Evolutionary conservation across 2,329 filamentous ascomycete species (phyloP), one percentile per base, ranked within the genome.

Genomic region (Orbilia quercus): DNA sequence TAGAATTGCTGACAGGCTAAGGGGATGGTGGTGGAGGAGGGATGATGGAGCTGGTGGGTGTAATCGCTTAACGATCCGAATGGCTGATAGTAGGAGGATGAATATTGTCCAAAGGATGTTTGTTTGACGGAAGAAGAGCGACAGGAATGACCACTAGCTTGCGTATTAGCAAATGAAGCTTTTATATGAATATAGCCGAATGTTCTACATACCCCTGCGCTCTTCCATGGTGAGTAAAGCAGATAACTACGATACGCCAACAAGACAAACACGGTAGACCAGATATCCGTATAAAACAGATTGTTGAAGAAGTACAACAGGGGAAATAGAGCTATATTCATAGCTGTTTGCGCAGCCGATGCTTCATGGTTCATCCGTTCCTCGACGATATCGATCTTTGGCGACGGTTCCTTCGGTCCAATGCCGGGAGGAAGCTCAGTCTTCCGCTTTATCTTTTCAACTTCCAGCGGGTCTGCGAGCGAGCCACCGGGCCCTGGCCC

Each of bases 21-120:
- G 69, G 5, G 55, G 62, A 54, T 51, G 55, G 18, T 66, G 71
- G 23, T 67, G 60, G 1, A 67, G 42, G 7, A 75, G 48, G 16
- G 51, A 55, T 6, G 70, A 74, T 5, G 62, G 70, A 73, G 4
- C 85, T 88, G 18, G 58, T 28, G 69, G 69, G 22, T 64, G 64
- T 16, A 74, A 64, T 12, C 69, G 64, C 22, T 74, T 74, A 53
- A 69, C 55, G 14, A 74, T 63, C 38, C 70, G 57, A 23, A 71
- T 58, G 7, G 65, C 45, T 12, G 58, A 62, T 7, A 74, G 47
- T 1, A 90, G 90, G 77, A 92, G 86, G 78, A 91, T 92, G 0
- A 93, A 83, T 0, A 91, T 89, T 0, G 93, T 89, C 95, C 95
- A 99, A 79, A 99, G 96, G 64, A 98, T 90, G 78, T 99, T 99